phyloP scores from a whole-genome alignment of 306 rosid genomes.

The Rosa chinensis region DNA sequence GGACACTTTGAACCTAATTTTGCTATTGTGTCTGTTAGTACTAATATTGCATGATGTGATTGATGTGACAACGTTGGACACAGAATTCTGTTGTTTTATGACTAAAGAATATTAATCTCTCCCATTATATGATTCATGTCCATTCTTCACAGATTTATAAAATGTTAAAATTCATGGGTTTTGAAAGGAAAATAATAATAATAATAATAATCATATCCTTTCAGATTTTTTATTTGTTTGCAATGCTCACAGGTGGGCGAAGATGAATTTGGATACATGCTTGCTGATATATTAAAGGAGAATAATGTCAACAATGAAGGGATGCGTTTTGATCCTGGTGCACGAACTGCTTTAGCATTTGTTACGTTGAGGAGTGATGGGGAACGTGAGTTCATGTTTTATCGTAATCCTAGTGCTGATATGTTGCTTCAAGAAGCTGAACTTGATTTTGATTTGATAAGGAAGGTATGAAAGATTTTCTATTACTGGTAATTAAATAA shows the following conservation, averaged over 20 bases:
- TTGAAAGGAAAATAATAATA: not conserved
- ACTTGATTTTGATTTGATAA: conserved; percentile 69
- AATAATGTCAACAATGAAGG: conserved; percentile 84
- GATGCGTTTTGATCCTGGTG: conserved; percentile 87
- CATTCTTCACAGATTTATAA: not conserved
- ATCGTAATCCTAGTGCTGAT: conserved; percentile 97
- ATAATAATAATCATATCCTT: not conserved
- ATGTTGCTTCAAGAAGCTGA: conserved; percentile 88
- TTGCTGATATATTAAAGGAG: conserved; percentile 79
- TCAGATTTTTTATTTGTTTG: conserved; percentile 8
- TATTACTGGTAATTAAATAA: conserved; percentile 3
- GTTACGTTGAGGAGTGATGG: conserved; percentile 86
- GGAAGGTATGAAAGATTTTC: conserved; percentile 53
- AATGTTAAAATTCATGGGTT: not conserved
- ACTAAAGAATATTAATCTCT: not conserved
- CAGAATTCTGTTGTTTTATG: not conserved
- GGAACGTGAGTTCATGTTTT: conserved; percentile 99
- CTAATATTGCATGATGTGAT: not conserved
- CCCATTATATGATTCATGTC: not conserved
- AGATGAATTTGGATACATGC: conserved; percentile 99
- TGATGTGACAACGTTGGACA: not conserved
- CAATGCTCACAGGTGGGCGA: conserved; percentile 74
- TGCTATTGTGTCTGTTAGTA: not conserved
- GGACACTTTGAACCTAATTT: not conserved
- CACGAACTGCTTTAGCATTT: conserved; percentile 96